Conservation (phyloP, 2,329 filamentous ascomycete genomes). For the Penicillium sp. region DNA sequence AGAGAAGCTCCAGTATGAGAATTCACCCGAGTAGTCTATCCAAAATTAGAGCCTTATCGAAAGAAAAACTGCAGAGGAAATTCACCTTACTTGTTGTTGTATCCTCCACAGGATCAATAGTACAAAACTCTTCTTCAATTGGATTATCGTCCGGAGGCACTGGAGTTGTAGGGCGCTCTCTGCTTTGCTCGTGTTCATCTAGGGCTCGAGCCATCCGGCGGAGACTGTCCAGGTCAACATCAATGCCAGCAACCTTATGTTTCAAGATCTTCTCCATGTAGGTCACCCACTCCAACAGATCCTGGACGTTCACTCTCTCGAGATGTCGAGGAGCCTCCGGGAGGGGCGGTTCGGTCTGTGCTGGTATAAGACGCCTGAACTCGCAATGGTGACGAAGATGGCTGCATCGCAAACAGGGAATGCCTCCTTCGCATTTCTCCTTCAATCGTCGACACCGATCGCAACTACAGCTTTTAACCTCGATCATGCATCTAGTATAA, state of each 20-base stretch:
- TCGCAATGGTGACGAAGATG: constrained; percentile 22
- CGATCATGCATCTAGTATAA: no score
- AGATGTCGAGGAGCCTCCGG: neutral
- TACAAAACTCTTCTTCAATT: constrained; percentile 20
- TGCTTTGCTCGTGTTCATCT: neutral
- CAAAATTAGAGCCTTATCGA: neutral
- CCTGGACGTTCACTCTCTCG: constrained; percentile 5
- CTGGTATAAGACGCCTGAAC: constrained; percentile 9
- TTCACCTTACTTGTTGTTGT: constrained; percentile 18
- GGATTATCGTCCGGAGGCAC: neutral
- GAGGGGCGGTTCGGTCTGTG: no score
- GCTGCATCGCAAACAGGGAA: constrained; percentile 24
- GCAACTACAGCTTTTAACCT: constrained; percentile 8
- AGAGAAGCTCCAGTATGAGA: constrained; percentile 60
- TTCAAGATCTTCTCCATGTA: constrained; percentile 23
- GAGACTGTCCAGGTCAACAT: constrained; percentile 15
- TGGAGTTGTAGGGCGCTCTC: no score
- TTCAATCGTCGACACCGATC: constrained; percentile 26
- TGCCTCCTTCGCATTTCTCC: constrained; percentile 27
- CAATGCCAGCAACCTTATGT: constrained; percentile 13
- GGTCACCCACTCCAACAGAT: constrained; percentile 13
- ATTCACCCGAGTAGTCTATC: constrained; percentile 58
- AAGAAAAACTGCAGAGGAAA: neutral
- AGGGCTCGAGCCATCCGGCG: constrained; percentile 11
- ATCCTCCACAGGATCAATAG: constrained; percentile 21